Evolutionary conservation across 2,329 filamentous ascomycete genomes (phyloP).

Genomic region (Pseudogymnoascus sp.): DNA sequence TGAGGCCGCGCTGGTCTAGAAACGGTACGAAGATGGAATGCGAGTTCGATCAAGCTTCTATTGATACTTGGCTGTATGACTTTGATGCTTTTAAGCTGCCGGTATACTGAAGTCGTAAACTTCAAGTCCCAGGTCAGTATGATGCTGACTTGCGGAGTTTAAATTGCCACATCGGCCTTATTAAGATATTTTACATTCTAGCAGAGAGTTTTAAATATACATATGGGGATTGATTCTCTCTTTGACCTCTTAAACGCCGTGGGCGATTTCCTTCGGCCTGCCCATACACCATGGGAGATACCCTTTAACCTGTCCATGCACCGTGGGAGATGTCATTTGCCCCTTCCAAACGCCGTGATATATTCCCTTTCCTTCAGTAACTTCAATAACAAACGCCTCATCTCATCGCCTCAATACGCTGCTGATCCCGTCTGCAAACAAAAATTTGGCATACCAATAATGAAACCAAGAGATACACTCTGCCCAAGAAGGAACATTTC

Average conservation of each 20-base stretch:
- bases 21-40: slow-evolving; percentile 31
- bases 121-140: background rate
- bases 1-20: slow-evolving; percentile 34
- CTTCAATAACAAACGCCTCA: background rate
- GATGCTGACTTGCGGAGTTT: background rate
- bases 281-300: background rate
- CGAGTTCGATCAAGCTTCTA: slow-evolving; percentile 32
- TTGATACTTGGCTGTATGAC: slow-evolving; percentile 35
- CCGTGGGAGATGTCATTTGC: background rate
- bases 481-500: background rate
- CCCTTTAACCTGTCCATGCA: background rate
- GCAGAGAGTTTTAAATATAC: background rate
- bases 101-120: slow-evolving; percentile 28
- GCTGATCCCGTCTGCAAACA: slow-evolving; percentile 3
- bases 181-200: slow-evolving; percentile 2
- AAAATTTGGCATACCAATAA: background rate
- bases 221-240: background rate
- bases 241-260: background rate
- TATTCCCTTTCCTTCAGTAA: background rate
- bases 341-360: background rate
- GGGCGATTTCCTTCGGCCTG: background rate
- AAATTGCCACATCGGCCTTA: background rate
- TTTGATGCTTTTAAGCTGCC: slow-evolving; percentile 34
- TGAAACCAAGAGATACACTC: background rate
- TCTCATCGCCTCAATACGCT: background rate